A percentile compares a stretch with the other conserved stretches of the same genome.
Evolutionary conservation across 148 eudicot species (phyloP).

Genomic region (Diospyros lotus): DNA sequence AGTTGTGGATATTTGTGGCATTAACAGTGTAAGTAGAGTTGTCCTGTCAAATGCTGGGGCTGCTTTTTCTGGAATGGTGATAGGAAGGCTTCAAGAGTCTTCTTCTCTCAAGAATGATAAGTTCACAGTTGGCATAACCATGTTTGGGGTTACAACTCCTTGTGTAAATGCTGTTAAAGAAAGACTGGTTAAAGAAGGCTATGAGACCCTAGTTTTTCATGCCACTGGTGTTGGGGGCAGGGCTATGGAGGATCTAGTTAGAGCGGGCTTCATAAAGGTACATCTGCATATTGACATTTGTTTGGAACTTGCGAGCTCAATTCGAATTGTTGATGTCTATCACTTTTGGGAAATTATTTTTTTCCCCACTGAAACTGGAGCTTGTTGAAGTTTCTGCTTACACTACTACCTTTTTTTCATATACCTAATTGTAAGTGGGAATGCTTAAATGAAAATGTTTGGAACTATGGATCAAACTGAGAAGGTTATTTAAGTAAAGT

Average conservation of each 20-base stretch:
- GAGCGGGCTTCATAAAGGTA: conserved; percentile 89
- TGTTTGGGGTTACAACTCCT: conserved; percentile 97
- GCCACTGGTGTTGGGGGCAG: conserved; percentile 98
- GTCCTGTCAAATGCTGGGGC: conserved; percentile 89
- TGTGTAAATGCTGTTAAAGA: conserved; percentile 81
- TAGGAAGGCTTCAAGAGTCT: conserved; percentile 41
- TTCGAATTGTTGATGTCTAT: not conserved
- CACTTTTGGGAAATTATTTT: not conserved
- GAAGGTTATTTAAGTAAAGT: not conserved
- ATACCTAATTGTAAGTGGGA: not conserved
- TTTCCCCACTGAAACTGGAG: not conserved
- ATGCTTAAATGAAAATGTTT: not conserved
- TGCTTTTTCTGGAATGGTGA: conserved; percentile 91
- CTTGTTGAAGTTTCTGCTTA: not conserved
- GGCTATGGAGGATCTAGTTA: conserved; percentile 96
- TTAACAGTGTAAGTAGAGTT: conserved; percentile 66
- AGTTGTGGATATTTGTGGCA: conserved; percentile 97
- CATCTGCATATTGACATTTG: not conserved
- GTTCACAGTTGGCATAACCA: conserved; percentile 75
- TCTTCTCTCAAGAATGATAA: conserved; percentile 33
- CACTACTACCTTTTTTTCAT: not conserved
- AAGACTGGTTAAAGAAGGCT: conserved; percentile 74
- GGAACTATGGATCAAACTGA: not conserved
- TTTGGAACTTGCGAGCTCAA: not conserved
- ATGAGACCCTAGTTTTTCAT: conserved; percentile 87